A percentile compares a stretch with the other conserved stretches of the same genome.
phyloP scores from a whole-genome alignment of 495 filamentous ascomycete genomes.

The Neurospora discreta region DNA sequence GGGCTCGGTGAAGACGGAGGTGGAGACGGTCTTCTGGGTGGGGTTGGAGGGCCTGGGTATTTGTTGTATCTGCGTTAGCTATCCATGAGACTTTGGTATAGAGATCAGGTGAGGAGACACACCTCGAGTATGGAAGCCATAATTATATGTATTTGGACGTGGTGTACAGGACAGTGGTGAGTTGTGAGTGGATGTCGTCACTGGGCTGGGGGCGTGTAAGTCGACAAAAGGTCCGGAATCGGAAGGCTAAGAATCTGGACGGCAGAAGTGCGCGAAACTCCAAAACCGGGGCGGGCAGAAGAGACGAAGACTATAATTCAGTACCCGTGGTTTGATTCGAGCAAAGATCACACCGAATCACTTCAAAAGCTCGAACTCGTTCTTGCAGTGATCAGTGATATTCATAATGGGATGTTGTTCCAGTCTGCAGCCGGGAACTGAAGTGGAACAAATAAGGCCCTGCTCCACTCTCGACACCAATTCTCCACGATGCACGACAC shows the following conservation, averaged over 20 bases:
- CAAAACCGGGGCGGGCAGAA: no score
- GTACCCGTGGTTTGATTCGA: background rate
- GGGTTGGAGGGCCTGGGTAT: constrained; percentile 30
- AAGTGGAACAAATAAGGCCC: background rate
- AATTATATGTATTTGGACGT: background rate
- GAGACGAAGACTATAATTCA: background rate
- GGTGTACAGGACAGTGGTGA: background rate
- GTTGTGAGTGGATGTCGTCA: background rate
- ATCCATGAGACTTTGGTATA: background rate
- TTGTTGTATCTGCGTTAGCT: background rate
- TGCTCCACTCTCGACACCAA: background rate
- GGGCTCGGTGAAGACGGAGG: constrained; percentile 73
- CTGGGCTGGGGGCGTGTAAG: background rate
- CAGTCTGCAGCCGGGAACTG: no score
- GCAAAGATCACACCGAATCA: background rate
- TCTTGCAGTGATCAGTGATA: background rate
- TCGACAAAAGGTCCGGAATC: background rate
- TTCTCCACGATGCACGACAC: background rate
- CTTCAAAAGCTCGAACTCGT: no score
- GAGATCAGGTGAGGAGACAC: background rate
- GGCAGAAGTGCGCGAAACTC: background rate
- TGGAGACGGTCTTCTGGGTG: constrained; percentile 43
- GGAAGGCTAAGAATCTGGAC: background rate
- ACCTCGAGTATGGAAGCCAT: constrained; percentile 23
- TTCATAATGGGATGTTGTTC: background rate